A percentile compares a stretch with the other conserved stretches of the same genome.
phyloP scores from a whole-genome alignment of 2,329 filamentous ascomycete genomes.

The Apiospora koreana region DNA sequence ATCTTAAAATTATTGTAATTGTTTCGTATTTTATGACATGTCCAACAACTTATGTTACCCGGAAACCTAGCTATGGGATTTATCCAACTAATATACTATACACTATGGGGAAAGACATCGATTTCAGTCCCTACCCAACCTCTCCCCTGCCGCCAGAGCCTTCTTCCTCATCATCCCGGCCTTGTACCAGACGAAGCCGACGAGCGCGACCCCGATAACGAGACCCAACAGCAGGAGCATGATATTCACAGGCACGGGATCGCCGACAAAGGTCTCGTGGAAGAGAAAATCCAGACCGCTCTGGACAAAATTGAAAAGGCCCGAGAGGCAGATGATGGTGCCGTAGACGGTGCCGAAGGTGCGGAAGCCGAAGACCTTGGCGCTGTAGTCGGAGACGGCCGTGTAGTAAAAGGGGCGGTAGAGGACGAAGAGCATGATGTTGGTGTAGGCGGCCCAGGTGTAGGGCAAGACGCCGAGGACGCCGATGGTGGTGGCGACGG shows the following conservation, averaged over 20 bases:
- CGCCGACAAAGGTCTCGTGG: conserved; percentile 67
- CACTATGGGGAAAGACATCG: not conserved
- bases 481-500: conserved; percentile 73
- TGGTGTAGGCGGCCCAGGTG: conserved; percentile 70
- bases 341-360: conserved; percentile 96
- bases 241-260: conserved; percentile 78
- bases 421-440: conserved; percentile 77
- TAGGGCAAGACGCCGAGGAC: conserved; percentile 73
- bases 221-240: conserved; percentile 64
- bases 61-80: not conserved
- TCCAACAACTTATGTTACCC: not conserved
- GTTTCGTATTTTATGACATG: not conserved
- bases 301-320: conserved; percentile 82
- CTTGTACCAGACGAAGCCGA: conserved; percentile 62
- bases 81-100: not conserved
- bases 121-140: conserved; percentile 21
- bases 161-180: conserved; percentile 30
- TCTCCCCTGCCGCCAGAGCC: conserved; percentile 29
- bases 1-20: not conserved
- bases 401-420: conserved; percentile 92
- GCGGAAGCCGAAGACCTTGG: conserved; percentile 89
- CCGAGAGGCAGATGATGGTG: conserved; percentile 82
- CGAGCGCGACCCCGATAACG: conserved; percentile 64
- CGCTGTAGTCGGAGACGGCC: conserved; percentile 83
- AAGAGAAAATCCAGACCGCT: conserved; percentile 78